phyloP scores from a whole-genome alignment of 345 rosid genomes.

The Murraya koenigii region DNA sequence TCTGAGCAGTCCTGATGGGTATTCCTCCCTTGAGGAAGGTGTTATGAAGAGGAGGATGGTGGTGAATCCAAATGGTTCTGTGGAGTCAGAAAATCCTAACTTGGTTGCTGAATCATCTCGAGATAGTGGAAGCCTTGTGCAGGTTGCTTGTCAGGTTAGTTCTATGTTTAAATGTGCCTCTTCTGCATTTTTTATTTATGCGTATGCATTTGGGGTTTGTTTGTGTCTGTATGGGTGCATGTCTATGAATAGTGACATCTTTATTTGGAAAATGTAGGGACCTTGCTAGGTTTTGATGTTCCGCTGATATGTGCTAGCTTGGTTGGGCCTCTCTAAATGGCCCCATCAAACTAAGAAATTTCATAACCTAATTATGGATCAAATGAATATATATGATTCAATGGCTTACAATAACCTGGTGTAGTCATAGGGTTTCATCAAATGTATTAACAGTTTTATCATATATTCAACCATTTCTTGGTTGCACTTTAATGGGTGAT shows the following conservation, averaged over 20 bases:
- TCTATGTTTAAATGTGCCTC: background rate
- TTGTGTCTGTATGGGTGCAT: background rate
- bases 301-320: background rate
- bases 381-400: background rate
- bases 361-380: background rate
- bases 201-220: background rate
- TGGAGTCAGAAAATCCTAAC: constrained; percentile 41
- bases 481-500: background rate
- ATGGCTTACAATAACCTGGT: background rate
- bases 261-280: background rate
- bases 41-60: constrained; percentile 30
- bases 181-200: background rate
- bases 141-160: constrained; percentile 63
- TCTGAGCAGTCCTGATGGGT: constrained; percentile 48
- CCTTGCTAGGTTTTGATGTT: background rate
- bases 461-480: background rate
- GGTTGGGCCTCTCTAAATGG: background rate
- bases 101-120: constrained; percentile 47
- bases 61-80: constrained; percentile 38
- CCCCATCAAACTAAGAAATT: background rate
- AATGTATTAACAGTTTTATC: background rate
- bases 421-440: background rate
- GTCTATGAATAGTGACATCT: background rate
- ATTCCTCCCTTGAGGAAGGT: constrained; percentile 34
- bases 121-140: constrained; percentile 43